Percentiles rank a stretch among this genome's conserved stretches.
These are phyloP conservation scores for Diplosphaera chodatii DNA, from an alignment of 139 green algal species.

Conservation along the genomic window DNA sequence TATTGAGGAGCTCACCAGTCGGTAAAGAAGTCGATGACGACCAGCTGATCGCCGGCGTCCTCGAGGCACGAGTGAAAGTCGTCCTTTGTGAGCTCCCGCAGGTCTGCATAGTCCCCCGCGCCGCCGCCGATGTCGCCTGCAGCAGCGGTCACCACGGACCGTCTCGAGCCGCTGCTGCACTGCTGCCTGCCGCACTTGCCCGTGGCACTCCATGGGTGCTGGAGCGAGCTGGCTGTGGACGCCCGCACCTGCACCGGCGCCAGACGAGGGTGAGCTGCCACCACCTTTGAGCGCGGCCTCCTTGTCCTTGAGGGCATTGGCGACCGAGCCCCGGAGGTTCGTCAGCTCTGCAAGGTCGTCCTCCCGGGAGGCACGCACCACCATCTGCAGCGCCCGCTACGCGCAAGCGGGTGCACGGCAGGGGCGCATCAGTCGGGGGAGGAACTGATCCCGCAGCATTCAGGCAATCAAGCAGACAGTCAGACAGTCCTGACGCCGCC, in stretches of 20 bases:
- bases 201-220: too few species aligned
- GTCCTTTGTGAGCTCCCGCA: constrained; percentile 23
- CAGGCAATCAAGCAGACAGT: too few species aligned
- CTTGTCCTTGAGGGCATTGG: neutral
- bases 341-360: constrained; percentile 31
- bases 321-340: constrained; percentile 22
- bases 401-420: too few species aligned
- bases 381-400: neutral
- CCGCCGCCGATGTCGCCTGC: neutral
- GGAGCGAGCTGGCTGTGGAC: too few species aligned
- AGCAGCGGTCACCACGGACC: neutral
- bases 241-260: neutral
- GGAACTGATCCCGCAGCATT: too few species aligned
- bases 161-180: neutral
- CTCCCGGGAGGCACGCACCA: constrained; percentile 17
- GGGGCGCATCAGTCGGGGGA: too few species aligned
- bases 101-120: neutral
- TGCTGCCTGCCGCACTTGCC: neutral
- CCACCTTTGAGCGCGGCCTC: constrained; percentile 21
- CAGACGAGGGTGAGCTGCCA: neutral
- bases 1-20: constrained; percentile 43
- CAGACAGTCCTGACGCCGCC: too few species aligned
- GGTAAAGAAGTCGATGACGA: constrained; percentile 69
- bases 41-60: constrained; percentile 32
- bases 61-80: constrained; percentile 20